Evolutionary conservation across 2,329 filamentous ascomycete genomes (phyloP), one percentile per base, ranked within the genome.

Genomic region (Clarireedia hainanense): DNA sequence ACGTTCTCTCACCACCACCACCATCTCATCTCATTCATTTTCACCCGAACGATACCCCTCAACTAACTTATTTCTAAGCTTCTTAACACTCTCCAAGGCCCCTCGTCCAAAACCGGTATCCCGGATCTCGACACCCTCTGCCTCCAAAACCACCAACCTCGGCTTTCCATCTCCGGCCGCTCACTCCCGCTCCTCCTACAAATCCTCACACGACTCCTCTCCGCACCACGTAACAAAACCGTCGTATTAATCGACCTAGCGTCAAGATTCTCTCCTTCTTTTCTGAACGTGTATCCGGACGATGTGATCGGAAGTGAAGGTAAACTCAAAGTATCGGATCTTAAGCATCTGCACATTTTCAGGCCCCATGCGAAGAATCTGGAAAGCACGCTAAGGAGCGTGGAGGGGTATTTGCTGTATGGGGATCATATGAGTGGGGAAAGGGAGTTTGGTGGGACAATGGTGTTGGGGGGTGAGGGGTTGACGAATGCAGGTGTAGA

Each of bases 221-320:
- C 17, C 3, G n/a, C 17, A 1, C 2, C 12, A 12, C n/a, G 10
- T 7, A 27, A 12, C 1, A 55, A 55, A n/a, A 43, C 36, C n/a
- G 52, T 55, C 3, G 52, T 55, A 2, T 26, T 86, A 6, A 64
- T 86, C 48, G 83, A 85, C 61, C 65, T 77, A 1, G 79, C 81
- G 47, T 71, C 72, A 7, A 73, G 75, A 7, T 85, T 86, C 59
- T 80, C 84, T 57, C 69, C 75, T 2, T 75, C 63, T 4, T 61
- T 66, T 48, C 49, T 70, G 0, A 2, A 10, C 3, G 36, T 51
- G 12, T 12, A 12, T 7, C 4, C 20, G 3, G 27, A 34, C 9
- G 1, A 24, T 58, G 0, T n/a, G 40, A n/a, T 1, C 14, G 20
- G 37, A 10, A 6, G 4, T 15, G 36, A 42, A 23, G 3, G n/a